Base-by-base conservation (phyloP, 176 grass and related monocot genomes). In the Oryza australiensis region DNA sequence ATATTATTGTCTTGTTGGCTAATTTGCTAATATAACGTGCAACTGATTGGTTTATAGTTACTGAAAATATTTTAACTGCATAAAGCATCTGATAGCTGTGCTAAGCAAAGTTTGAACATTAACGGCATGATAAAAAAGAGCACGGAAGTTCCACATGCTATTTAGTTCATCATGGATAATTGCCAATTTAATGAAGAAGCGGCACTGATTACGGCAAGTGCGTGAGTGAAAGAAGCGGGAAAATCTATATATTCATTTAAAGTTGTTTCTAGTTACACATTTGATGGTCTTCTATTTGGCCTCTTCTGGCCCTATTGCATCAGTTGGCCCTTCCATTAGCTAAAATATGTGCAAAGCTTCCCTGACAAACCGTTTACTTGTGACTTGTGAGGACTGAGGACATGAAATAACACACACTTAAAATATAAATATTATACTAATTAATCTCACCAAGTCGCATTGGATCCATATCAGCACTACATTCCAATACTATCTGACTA, bases 61-160 rank as follows among this genome's bases (percentile, higher is more conserved):
- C 0, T 28, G 35, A 86, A 26, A 30, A 10, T 28, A 64, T 45
- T 18, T 29, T 77, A 55, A 43, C 77, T 72, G 20, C n/a, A 68
- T 43, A 80, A 67, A 72, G 20, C 41, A 78, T 81, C 26, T 68
- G 35, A 75, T 66, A 30, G n/a, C 41, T 86, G 9, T 74, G 13
- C 2, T 89, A 46, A 66, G 9, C 10, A n/a, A 76, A n/a, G 18
- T 84, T 79, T 86, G 29, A 75, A 69, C 33, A 49, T 71, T 57
- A 74, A 79, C 11, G 29, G 27, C 41, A 71, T 83, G 68, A 75
- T 79, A 24, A 65, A 41, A 24, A 16, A 55, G 51, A 55, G 51
- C 0, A 12, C 72, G 34, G 49, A 82, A 79, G 42, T 41, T 82
- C 3, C 20, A 43, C 2, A 41, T 42, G 9, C 49, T 69, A 68